Conservation (phyloP, 2,329 filamentous ascomycete species). For the Plenodomus biglobosus region DNA sequence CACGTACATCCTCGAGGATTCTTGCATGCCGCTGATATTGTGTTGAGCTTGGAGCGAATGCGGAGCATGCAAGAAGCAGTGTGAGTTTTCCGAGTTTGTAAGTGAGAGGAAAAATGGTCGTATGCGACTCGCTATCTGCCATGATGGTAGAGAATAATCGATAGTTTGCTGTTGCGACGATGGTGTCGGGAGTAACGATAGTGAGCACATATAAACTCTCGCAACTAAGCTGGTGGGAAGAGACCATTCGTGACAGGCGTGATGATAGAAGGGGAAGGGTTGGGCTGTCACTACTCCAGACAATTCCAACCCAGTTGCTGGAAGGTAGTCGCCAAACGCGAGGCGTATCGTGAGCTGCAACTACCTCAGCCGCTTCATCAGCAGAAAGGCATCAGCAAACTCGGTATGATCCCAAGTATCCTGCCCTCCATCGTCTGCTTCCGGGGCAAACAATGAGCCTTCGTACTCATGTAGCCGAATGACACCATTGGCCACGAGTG, state of each 20-base stretch:
- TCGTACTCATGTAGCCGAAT: constrained; percentile 18
- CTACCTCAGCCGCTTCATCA: constrained; percentile 8
- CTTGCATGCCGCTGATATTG: not conserved
- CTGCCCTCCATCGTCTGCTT: constrained; percentile 20
- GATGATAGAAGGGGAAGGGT: no score
- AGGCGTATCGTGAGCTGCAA: not conserved
- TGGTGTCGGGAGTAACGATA: not conserved
- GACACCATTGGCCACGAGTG: constrained; percentile 20
- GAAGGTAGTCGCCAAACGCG: not conserved
- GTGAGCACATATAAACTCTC: no score
- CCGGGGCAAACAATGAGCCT: constrained; percentile 23
- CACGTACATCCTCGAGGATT: not conserved
- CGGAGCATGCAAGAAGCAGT: not conserved
- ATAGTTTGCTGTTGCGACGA: no score
- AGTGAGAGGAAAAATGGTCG: not conserved
- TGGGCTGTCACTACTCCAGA: not conserved
- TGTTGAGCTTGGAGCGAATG: not conserved
- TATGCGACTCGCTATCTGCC: not conserved
- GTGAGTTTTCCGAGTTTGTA: not conserved
- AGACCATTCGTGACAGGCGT: no score
- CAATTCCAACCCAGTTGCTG: not conserved
- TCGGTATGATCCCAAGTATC: constrained; percentile 33
- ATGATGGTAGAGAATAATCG: not conserved
- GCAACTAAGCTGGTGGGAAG: no score
- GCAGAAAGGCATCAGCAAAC: constrained; percentile 26